phyloP scores from a whole-genome alignment of 2,329 filamentous ascomycete genomes.

The Tolypocladium capitatum region DNA sequence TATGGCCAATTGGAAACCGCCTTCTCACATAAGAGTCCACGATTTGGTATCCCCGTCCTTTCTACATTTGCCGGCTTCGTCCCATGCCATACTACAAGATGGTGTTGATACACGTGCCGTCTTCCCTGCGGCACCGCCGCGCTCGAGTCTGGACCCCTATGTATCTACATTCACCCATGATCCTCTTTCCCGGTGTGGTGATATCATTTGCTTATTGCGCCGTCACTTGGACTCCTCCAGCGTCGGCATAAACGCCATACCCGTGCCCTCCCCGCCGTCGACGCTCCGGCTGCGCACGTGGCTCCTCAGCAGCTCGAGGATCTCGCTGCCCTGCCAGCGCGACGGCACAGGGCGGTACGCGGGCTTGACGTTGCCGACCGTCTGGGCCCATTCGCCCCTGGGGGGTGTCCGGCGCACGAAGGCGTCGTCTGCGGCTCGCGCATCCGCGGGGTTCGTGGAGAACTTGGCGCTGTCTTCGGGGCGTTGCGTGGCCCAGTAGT shows the following conservation, averaged over 20 bases:
- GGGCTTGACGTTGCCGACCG: slow-evolving; percentile 84
- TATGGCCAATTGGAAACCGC: no score
- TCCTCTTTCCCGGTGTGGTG: not conserved
- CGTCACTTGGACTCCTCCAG: slow-evolving; percentile 13
- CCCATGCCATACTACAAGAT: not conserved
- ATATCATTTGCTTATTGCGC: not conserved
- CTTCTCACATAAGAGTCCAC: not conserved
- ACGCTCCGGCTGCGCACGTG: slow-evolving; percentile 58
- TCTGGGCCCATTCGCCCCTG: slow-evolving; percentile 88
- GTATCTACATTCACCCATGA: not conserved
- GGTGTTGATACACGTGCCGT: not conserved
- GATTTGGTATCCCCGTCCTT: not conserved
- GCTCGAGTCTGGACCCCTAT: no score
- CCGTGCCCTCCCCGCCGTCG: slow-evolving; percentile 23
- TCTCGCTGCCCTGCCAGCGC: slow-evolving; percentile 74
- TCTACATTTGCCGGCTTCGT: not conserved
- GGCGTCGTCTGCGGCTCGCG: slow-evolving; percentile 13
- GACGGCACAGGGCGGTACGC: slow-evolving; percentile 81
- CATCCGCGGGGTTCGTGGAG: slow-evolving; percentile 20
- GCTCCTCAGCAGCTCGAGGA: slow-evolving; percentile 60
- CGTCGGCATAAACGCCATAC: slow-evolving; percentile 47
- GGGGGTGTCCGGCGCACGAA: slow-evolving; percentile 20
- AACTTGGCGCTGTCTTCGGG: slow-evolving; percentile 29
- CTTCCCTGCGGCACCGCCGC: not conserved
- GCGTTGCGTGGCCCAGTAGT: slow-evolving; percentile 97